Evolutionary conservation across 2,329 filamentous ascomycete genomes (phyloP).

Genomic region (Apiospora kogelbergensis): DNA sequence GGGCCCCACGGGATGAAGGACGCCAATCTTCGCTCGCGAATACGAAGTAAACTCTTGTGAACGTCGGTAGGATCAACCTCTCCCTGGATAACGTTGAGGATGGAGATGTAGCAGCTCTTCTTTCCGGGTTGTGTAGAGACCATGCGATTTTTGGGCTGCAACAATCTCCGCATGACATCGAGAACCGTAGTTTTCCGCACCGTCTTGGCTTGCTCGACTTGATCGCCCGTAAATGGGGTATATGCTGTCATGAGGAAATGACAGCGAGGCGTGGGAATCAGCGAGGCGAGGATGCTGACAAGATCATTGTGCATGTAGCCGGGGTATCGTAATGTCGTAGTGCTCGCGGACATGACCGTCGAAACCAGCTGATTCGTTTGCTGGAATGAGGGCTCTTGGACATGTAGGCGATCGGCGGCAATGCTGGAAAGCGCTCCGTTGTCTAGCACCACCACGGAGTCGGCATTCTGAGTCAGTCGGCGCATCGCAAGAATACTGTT

Average conservation of each 20-base stretch:
- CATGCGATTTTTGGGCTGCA: constrained; percentile 99
- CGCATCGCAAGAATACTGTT: constrained; percentile 94
- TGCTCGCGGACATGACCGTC: constrained; percentile 98
- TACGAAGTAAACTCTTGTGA: constrained; percentile 95
- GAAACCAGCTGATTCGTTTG: constrained; percentile 97
- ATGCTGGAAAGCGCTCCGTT: constrained; percentile 93
- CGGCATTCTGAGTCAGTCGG: constrained; percentile 89
- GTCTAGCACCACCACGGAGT: constrained; percentile 95
- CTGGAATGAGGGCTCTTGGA: constrained; percentile 92
- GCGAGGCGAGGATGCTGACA: constrained; percentile 90
- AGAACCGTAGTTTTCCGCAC: constrained; percentile 97
- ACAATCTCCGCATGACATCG: constrained; percentile 91
- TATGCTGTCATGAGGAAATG: constrained; percentile 99
- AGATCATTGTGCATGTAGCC: constrained; percentile 99
- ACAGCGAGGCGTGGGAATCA: constrained; percentile 94
- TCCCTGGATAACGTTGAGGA: constrained; percentile 97
- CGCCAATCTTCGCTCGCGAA: constrained; percentile 88
- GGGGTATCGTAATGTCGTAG: constrained; percentile 92
- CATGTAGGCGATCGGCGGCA: constrained; percentile 89
- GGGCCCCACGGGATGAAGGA: constrained; percentile 99
- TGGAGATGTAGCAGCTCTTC: constrained; percentile 98
- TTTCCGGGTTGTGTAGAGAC: constrained; percentile 94
- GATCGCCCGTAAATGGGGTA: constrained; percentile 94
- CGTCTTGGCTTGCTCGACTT: constrained; percentile 94
- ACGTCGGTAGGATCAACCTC: constrained; percentile 98